Conservation (phyloP, 108 stramenopile species). For the Nannochloropsis gaditana region DNA sequence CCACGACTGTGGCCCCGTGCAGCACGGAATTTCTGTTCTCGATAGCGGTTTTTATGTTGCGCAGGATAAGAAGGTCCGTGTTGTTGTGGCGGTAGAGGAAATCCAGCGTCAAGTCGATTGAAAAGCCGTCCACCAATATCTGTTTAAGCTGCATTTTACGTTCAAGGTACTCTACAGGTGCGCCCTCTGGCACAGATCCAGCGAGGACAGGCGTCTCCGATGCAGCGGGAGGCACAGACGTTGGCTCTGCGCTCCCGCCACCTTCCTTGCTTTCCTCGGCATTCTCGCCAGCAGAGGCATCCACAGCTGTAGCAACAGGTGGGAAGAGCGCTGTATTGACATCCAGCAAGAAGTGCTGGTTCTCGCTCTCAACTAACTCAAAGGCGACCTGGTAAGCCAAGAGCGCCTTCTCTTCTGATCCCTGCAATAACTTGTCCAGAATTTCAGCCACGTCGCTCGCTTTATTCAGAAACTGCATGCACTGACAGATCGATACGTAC, state of each 20-base stretch:
- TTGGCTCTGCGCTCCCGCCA: slow-evolving; percentile 35
- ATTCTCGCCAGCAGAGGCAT: slow-evolving; percentile 12
- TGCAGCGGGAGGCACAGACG: slow-evolving; percentile 30
- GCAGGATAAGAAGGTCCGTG: slow-evolving; percentile 48
- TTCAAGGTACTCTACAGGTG: slow-evolving; percentile 23
- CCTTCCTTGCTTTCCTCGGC: slow-evolving; percentile 33
- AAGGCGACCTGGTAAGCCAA: slow-evolving; percentile 85
- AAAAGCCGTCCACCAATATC: slow-evolving; percentile 63
- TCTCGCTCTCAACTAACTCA: slow-evolving; percentile 81
- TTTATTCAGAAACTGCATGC: slow-evolving; percentile 69
- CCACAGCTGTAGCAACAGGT: background rate
- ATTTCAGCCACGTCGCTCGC: slow-evolving; percentile 63
- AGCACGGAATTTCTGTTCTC: slow-evolving; percentile 71
- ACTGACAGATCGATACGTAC: slow-evolving; percentile 59
- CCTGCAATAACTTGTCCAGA: slow-evolving; percentile 59
- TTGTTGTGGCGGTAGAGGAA: slow-evolving; percentile 43
- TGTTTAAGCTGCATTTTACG: slow-evolving; percentile 78
- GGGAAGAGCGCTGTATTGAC: slow-evolving; percentile 57
- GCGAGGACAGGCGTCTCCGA: background rate
- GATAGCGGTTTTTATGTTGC: slow-evolving; percentile 41
- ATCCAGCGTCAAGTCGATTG: slow-evolving; percentile 36
- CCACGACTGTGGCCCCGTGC: slow-evolving; percentile 86
- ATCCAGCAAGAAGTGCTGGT: slow-evolving; percentile 78
- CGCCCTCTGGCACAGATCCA: slow-evolving; percentile 1
- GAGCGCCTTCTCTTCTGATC: slow-evolving; percentile 65